Conservation (phyloP, 345 rosid species). For the Atalantia buxifolia region DNA sequence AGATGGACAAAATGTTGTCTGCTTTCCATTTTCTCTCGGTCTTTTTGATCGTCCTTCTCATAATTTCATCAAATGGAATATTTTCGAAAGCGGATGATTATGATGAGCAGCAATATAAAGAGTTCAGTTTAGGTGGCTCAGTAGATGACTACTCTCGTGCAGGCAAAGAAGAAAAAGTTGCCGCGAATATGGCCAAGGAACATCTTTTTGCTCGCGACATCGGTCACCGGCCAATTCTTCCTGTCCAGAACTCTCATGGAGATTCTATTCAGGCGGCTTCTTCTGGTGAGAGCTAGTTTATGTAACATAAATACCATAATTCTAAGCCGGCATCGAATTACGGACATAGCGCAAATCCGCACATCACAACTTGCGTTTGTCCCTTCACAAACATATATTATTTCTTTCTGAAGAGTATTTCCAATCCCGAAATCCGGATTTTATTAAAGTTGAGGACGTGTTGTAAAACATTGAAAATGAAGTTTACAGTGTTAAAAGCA, state of each 20-base stretch:
- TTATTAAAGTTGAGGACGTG: too few relatives aligned
- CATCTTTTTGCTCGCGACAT: background rate
- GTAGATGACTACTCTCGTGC: conserved; percentile 13
- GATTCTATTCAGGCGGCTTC: conserved; percentile 22
- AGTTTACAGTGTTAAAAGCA: too few relatives aligned
- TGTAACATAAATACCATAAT: background rate
- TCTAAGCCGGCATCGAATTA: too few relatives aligned
- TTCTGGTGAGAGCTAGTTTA: conserved; percentile 12
- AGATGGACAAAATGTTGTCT: background rate
- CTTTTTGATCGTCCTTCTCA: background rate
- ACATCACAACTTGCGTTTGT: too few relatives aligned
- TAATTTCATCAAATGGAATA: background rate
- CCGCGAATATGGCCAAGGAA: conserved; percentile 21
- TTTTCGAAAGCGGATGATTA: background rate
- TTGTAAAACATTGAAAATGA: too few relatives aligned
- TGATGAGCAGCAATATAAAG: background rate
- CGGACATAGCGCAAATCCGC: too few relatives aligned
- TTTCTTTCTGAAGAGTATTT: too few relatives aligned
- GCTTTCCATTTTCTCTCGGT: background rate
- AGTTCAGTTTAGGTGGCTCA: conserved; percentile 18
- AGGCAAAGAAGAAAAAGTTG: conserved; percentile 25
- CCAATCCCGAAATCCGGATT: too few relatives aligned
- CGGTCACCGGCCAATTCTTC: background rate
- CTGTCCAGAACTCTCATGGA: conserved; percentile 12
- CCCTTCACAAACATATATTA: too few relatives aligned